phyloP scores from a whole-genome alignment of 2,329 filamentous ascomycete species.

The Leptosphaerulina australis region DNA sequence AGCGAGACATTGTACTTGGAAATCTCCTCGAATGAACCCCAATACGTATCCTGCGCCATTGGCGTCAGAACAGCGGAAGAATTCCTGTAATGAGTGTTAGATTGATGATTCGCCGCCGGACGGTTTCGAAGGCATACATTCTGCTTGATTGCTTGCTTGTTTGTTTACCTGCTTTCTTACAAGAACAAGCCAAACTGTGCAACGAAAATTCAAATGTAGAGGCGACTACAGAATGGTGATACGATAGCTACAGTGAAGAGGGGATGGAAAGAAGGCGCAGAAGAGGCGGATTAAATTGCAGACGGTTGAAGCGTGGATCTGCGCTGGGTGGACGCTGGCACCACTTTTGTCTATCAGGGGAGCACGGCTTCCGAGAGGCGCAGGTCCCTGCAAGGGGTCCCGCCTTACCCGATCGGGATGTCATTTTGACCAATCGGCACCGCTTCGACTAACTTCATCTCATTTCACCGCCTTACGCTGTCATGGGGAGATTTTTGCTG shows the following conservation, averaged over 20 bases:
- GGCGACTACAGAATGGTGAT: slow-evolving; percentile 25
- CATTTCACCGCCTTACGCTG: slow-evolving; percentile 28
- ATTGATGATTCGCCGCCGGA: slow-evolving; percentile 20
- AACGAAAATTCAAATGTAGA: slow-evolving; percentile 7
- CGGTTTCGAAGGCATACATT: slow-evolving; percentile 30
- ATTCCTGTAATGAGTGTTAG: slow-evolving; percentile 43
- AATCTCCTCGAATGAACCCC: slow-evolving; percentile 69
- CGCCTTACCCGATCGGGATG: slow-evolving; percentile 8
- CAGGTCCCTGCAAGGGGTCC: slow-evolving; percentile 20
- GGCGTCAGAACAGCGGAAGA: slow-evolving; percentile 43
- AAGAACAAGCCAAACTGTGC: slow-evolving; percentile 17
- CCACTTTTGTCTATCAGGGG: slow-evolving; percentile 39
- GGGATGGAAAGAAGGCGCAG: slow-evolving; percentile 23
- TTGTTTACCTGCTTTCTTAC: no score
- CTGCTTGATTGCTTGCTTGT: no score
- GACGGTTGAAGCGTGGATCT: slow-evolving; percentile 34
- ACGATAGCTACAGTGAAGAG: slow-evolving; percentile 26
- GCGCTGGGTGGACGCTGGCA: slow-evolving; percentile 21
- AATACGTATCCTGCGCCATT: slow-evolving; percentile 63
- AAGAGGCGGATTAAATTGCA: slow-evolving; percentile 42
- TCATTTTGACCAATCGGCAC: slow-evolving; percentile 20
- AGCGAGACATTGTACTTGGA: slow-evolving; percentile 80
- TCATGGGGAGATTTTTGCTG: slow-evolving; percentile 28
- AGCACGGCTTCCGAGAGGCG: slow-evolving; percentile 25
- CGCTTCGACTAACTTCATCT: slow-evolving; percentile 12